Conservation (phyloP, 106 monocot species). For the Dactylorhiza incarnata region DNA sequence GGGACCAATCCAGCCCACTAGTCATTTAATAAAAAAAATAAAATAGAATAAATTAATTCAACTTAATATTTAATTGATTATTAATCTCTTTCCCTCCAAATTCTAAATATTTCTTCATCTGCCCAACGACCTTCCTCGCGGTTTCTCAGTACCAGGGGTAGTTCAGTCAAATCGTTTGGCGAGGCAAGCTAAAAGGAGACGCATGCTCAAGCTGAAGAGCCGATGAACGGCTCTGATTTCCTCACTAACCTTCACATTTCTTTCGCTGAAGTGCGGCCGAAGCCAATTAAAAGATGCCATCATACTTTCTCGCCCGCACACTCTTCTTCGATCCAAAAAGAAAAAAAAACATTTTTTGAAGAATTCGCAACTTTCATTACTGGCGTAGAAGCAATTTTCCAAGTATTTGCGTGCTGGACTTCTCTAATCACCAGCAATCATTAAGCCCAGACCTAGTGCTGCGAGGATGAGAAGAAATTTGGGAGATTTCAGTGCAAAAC, state of each 20-base stretch:
- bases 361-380: neutral
- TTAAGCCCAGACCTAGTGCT: neutral
- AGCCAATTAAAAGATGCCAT: neutral
- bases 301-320: neutral
- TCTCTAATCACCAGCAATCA: neutral
- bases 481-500: neutral
- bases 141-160: too few species aligned
- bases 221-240: constrained; percentile 1
- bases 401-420: neutral
- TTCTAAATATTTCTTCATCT: too few species aligned
- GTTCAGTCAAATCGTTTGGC: too few species aligned
- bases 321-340: neutral
- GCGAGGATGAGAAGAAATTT: neutral
- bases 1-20: too few species aligned
- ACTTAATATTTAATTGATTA: too few species aligned
- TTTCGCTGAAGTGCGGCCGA: neutral
- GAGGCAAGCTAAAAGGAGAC: too few species aligned
- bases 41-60: too few species aligned
- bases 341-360: neutral
- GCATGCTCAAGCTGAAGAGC: neutral
- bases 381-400: neutral
- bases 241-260: neutral
- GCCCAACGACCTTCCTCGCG: too few species aligned
- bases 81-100: too few species aligned
- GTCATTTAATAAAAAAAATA: too few species aligned